phyloP scores from a whole-genome alignment of 75 land plant genomes.

The Chamaecyparis obtusa region DNA sequence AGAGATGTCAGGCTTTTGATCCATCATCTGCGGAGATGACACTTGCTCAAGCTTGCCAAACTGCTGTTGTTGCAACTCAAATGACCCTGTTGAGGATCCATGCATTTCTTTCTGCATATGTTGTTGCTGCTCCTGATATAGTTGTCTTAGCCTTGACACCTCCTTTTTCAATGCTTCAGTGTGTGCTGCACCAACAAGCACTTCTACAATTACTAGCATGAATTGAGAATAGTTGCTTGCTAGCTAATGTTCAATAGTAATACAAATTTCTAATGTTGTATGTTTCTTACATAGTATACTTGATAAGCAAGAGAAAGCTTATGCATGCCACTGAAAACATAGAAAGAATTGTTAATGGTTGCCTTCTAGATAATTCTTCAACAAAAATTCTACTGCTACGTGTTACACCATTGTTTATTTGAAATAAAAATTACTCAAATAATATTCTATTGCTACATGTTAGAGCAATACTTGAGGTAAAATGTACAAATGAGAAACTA shows the following conservation, averaged over 20 bases:
- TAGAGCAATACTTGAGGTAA: neutral
- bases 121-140: slow-evolving; percentile 33
- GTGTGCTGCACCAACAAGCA: slow-evolving; percentile 23
- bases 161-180: slow-evolving; percentile 37
- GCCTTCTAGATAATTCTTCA: neutral
- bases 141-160: slow-evolving; percentile 32
- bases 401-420: neutral
- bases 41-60: slow-evolving; percentile 27
- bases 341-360: neutral
- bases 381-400: neutral
- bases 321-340: neutral
- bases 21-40: slow-evolving; percentile 11
- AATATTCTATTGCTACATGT: neutral
- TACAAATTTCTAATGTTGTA: neutral
- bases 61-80: slow-evolving; percentile 36
- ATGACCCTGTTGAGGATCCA: slow-evolving; percentile 14
- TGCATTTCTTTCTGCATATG: slow-evolving; percentile 12
- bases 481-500: neutral
- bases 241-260: neutral
- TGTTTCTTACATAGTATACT: neutral
- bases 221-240: neutral
- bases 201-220: neutral
- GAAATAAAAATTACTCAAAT: neutral
- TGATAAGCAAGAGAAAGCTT: neutral
- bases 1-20: slow-evolving; percentile 2